Evolutionary conservation across 805 yeast species (phyloP).

Genomic region (Schwanniomyces yamadae): DNA sequence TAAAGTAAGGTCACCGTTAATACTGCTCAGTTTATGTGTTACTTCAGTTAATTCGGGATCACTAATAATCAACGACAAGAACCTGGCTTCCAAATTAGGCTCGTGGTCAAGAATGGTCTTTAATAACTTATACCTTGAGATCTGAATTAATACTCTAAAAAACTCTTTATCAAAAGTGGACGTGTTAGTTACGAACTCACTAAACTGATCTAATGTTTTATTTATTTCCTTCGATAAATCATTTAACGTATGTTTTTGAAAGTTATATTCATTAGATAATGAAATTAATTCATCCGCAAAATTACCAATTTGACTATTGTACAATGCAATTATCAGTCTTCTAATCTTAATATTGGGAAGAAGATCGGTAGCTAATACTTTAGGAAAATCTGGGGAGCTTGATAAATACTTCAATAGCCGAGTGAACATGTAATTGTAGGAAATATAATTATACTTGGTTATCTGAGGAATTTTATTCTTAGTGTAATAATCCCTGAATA

Average conservation of each 20-base stretch:
- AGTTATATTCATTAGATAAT: slow-evolving; percentile 21
- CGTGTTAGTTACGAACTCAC: slow-evolving; percentile 12
- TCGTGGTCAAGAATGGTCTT: slow-evolving; percentile 15
- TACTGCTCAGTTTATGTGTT: slow-evolving; percentile 6
- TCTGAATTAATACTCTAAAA: slow-evolving; percentile 21
- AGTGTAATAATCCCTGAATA: slow-evolving; percentile 21
- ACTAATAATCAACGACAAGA: slow-evolving; percentile 10
- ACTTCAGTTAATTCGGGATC: slow-evolving; percentile 9
- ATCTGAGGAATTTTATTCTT: slow-evolving; percentile 16
- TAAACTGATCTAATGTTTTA: slow-evolving; percentile 16
- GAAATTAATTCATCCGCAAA: slow-evolving; percentile 19
- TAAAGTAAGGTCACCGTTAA: slow-evolving; percentile 4
- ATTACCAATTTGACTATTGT: slow-evolving; percentile 17
- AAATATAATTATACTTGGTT: slow-evolving; percentile 13
- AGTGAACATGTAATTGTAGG: slow-evolving; percentile 22
- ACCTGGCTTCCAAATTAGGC: slow-evolving; percentile 9
- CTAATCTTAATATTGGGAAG: slow-evolving; percentile 13
- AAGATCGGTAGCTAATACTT: slow-evolving; percentile 15
- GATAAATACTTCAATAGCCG: slow-evolving; percentile 15
- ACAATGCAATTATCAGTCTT: slow-evolving; percentile 11
- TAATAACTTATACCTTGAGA: slow-evolving; percentile 23
- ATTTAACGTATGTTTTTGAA: slow-evolving; percentile 12
- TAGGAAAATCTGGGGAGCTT: slow-evolving; percentile 17
- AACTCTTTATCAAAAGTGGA: slow-evolving; percentile 10
- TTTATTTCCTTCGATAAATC: slow-evolving; percentile 18